These are phyloP conservation scores for Stylosanthes scabra DNA, from an alignment of 331 rosid genomes.

Conservation along the genomic window DNA sequence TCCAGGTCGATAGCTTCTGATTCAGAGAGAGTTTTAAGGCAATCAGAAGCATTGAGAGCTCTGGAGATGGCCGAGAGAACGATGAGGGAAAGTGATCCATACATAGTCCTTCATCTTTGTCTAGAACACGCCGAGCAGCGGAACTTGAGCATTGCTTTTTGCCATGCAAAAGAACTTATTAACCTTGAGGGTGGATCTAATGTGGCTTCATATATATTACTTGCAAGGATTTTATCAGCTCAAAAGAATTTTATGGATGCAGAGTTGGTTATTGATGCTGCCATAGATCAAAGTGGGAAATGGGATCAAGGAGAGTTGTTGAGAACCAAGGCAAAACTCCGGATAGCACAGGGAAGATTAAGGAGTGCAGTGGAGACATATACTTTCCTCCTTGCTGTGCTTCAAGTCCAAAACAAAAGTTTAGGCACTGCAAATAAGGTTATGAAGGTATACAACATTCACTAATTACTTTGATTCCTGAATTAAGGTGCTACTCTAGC, in stretches of 20 bases:
- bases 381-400: conserved; percentile 80
- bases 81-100: conserved; percentile 67
- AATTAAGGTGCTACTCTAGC: neutral
- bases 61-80: conserved; percentile 62
- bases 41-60: conserved; percentile 70
- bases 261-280: conserved; percentile 79
- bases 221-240: conserved; percentile 87
- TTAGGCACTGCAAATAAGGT: conserved; percentile 56
- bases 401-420: conserved; percentile 78
- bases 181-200: conserved; percentile 81
- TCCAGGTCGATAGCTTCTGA: conserved; percentile 67
- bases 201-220: conserved; percentile 56
- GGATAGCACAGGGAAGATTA: conserved; percentile 75
- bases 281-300: conserved; percentile 85
- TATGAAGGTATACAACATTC: conserved; percentile 57
- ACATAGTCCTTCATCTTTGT: conserved; percentile 72
- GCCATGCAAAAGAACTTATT: conserved; percentile 71
- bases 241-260: conserved; percentile 76
- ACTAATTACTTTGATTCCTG: neutral
- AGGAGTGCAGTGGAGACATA: conserved; percentile 74
- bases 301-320: conserved; percentile 93
- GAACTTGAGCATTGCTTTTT: conserved; percentile 68
- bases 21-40: conserved; percentile 65
- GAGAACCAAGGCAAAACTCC: conserved; percentile 85
- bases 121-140: conserved; percentile 92